Conservation (phyloP, 345 rosid genomes). For the Euphorbia peplus region DNA sequence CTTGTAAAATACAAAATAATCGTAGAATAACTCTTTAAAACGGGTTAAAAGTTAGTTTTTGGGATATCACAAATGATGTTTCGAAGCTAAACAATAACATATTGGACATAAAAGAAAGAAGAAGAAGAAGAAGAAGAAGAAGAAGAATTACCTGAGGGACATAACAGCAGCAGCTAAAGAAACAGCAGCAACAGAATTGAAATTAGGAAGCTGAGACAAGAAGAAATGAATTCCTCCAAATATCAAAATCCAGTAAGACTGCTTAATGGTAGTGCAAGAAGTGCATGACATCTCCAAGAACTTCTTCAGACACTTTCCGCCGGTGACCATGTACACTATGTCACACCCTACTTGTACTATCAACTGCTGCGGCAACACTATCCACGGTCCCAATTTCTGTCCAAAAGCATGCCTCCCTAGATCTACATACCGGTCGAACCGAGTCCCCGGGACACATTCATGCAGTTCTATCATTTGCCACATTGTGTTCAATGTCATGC, state of each 20-base stretch:
- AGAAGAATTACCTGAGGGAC: constrained; percentile 66
- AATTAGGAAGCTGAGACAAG: constrained; percentile 88
- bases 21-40: too few species aligned
- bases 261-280: constrained; percentile 58
- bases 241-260: constrained; percentile 85
- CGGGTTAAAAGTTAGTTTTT: too few species aligned
- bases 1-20: too few species aligned
- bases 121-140: neutral
- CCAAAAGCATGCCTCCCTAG: constrained; percentile 87
- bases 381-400: constrained; percentile 73
- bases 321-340: constrained; percentile 97
- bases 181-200: constrained; percentile 88
- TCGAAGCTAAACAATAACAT: too few species aligned
- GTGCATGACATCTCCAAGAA: constrained; percentile 74
- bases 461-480: constrained; percentile 98
- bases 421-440: constrained; percentile 89
- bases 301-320: constrained; percentile 88
- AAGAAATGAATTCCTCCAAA: constrained; percentile 86
- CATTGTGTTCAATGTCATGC: constrained; percentile 85
- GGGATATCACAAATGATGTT: too few species aligned
- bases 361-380: constrained; percentile 89
- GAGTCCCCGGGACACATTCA: constrained; percentile 83
- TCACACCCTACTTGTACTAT: constrained; percentile 89
- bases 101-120: too few species aligned
- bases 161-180: constrained; percentile 92